Conservation (phyloP, 2,329 filamentous ascomycete species). For the Chrysoporthe cubensis region DNA sequence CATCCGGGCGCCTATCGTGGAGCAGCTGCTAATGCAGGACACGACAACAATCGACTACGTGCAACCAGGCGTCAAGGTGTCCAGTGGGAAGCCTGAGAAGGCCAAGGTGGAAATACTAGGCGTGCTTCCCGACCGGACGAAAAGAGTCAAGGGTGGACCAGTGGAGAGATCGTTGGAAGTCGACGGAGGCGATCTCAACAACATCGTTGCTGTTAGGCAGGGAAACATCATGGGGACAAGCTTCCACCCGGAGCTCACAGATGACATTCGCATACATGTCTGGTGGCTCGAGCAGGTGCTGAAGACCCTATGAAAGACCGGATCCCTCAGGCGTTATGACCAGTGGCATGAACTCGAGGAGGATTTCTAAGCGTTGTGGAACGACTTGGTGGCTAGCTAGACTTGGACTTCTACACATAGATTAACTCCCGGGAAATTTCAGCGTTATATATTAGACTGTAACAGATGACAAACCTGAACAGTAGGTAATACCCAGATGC, state of each 20-base stretch:
- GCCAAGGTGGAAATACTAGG: constrained; percentile 54
- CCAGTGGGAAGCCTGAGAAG: constrained; percentile 28
- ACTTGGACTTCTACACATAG: not conserved
- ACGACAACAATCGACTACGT: constrained; percentile 40
- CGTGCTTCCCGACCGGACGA: constrained; percentile 48
- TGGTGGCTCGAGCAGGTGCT: constrained; percentile 87
- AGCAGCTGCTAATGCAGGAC: constrained; percentile 64
- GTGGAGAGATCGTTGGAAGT: constrained; percentile 40
- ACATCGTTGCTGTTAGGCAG: constrained; percentile 88
- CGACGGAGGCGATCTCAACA: constrained; percentile 54
- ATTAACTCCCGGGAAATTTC: not conserved
- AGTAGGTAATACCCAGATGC: too few species aligned
- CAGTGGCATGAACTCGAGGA: not conserved
- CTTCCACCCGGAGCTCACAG: constrained; percentile 93
- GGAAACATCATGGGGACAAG: constrained; percentile 93
- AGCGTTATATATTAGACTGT: too few species aligned
- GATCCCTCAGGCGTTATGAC: not conserved
- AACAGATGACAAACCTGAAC: too few species aligned
- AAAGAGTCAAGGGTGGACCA: constrained; percentile 40
- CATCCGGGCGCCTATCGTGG: constrained; percentile 91
- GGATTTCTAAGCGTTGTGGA: not conserved
- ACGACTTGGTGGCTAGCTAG: not conserved
- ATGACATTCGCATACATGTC: constrained; percentile 83
- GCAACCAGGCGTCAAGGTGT: constrained; percentile 40
- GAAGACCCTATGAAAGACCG: constrained; percentile 33